Percentiles rank a stretch among this genome's conserved stretches.
These are phyloP conservation scores for Aspergillus fructus DNA, from an alignment of 2,329 filamentous ascomycete genomes.

Conservation along the genomic window DNA sequence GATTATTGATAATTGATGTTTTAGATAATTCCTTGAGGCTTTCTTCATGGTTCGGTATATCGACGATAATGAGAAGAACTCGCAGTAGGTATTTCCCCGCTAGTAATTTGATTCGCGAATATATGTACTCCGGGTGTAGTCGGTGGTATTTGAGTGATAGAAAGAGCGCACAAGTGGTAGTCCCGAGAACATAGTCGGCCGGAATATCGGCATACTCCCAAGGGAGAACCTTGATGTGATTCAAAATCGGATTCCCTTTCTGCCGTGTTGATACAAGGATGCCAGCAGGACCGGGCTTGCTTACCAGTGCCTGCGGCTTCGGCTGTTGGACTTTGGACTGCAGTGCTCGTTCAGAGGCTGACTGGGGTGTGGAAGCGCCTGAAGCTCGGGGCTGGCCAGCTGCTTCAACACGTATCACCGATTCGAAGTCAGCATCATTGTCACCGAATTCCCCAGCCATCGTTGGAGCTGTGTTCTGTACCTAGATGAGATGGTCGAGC, in stretches of 20 bases:
- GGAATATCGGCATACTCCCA: slow-evolving; percentile 99
- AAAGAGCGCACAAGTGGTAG: slow-evolving; percentile 87
- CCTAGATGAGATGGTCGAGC: too few species aligned
- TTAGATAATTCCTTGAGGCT: slow-evolving; percentile 86
- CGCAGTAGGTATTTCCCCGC: slow-evolving; percentile 85
- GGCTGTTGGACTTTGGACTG: slow-evolving; percentile 72
- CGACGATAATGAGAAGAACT: slow-evolving; percentile 84
- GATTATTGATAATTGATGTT: slow-evolving; percentile 86
- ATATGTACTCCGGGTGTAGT: slow-evolving; percentile 96
- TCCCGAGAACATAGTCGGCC: slow-evolving; percentile 85
- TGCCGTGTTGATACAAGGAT: slow-evolving; percentile 90
- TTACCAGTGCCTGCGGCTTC: slow-evolving; percentile 79
- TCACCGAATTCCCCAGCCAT: slow-evolving; percentile 52
- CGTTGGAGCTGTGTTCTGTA: neutral
- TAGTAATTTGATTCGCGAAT: slow-evolving; percentile 81
- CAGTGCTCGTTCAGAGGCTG: slow-evolving; percentile 27
- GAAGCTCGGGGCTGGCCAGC: slow-evolving; percentile 46
- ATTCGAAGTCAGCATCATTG: slow-evolving; percentile 46
- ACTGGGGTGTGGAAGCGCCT: slow-evolving; percentile 48
- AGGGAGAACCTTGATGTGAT: slow-evolving; percentile 74
- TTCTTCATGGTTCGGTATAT: slow-evolving; percentile 93
- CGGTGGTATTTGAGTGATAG: slow-evolving; percentile 96
- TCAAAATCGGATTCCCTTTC: slow-evolving; percentile 90
- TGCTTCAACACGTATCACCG: slow-evolving; percentile 32
- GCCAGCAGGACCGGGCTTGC: slow-evolving; percentile 65